Conservation (phyloP, 1,284 basidiomycete genomes). For the Apiotrichum veenhuisii region DNA sequence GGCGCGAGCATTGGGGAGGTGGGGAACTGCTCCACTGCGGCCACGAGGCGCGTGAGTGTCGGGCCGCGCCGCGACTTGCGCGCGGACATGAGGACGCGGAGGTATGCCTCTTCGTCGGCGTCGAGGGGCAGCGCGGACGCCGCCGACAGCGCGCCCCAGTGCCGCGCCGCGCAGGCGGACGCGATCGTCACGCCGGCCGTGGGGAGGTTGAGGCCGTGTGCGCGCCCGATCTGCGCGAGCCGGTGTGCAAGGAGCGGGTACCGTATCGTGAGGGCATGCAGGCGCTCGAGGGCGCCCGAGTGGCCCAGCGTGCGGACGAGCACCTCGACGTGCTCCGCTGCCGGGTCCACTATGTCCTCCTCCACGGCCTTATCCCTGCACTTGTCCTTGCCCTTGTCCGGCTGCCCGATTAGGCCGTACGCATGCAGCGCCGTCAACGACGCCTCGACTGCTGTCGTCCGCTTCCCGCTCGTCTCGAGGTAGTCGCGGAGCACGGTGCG, state of each 20-base stretch:
- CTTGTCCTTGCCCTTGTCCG: not conserved
- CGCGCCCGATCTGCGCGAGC: not conserved
- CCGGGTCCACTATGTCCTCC: not conserved
- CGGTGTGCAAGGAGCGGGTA: slow-evolving; percentile 16
- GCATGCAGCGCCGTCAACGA: slow-evolving; percentile 6
- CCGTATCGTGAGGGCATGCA: not conserved
- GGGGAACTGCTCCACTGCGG: not conserved
- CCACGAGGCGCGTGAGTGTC: not conserved
- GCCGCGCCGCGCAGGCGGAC: slow-evolving; percentile 9
- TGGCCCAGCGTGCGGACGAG: slow-evolving; percentile 5
- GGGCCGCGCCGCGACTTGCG: not conserved
- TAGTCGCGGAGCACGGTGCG: slow-evolving; percentile 7
- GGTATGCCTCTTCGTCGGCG: not conserved
- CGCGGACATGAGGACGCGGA: not conserved
- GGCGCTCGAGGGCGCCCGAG: not conserved
- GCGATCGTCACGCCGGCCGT: slow-evolving; percentile 3
- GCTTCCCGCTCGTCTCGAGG: not conserved
- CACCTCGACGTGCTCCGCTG: not conserved
- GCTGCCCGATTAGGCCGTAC: slow-evolving; percentile 4
- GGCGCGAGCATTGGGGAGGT: slow-evolving; percentile 3
- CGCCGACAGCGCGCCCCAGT: slow-evolving; percentile 14
- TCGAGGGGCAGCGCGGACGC: not conserved
- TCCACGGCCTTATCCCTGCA: not conserved
- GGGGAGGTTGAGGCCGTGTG: slow-evolving; percentile 2
- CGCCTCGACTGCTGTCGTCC: not conserved